Base-by-base conservation (phyloP, 768 basidiomycete genomes). In the Rhizopogon vesiculosus region DNA sequence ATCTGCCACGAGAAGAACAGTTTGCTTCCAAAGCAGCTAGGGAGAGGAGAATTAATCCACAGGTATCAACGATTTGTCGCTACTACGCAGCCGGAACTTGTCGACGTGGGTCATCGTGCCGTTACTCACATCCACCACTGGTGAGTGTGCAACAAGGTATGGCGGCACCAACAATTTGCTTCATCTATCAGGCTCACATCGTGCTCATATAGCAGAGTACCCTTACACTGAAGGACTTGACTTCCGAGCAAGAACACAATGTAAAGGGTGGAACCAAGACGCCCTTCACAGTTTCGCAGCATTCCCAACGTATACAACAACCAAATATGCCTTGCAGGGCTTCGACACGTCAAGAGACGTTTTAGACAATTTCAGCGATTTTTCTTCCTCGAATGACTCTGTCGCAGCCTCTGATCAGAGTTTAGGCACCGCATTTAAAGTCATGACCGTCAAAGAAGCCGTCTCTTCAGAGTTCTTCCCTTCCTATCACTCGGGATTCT, bases 31-130 rank as follows among this genome's bases (percentile, higher is more conserved):
- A 10, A 15, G 18, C 33, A 38, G 35, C 35, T 25, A 49, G 38
- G 15, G 35, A 49, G 22, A 38, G 16, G 15, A 38, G 9, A 25
- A 16, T 10, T 6, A 16, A 38, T 6, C 1, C 16, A 49, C 22
- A 38, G 19, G 22, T 19, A 15, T 25, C 42, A 2, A 29, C 46
- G 5, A 13, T 56, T 31, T 70, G 69, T 53, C 57, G 69, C 59
- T 70, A 65, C 53, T 61, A 66, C 28, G 61, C 59, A 41, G 51
- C 60, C 2, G 66, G 66, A 15, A 53, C 53, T 7, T 72, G 70
- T 28, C 66, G 65, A 39, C 66, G 63, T 41, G 68, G 68, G 29
- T 45, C 61, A 19, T 43, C 49, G 13, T 72, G 69, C 54, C 62
- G 62, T 1, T 70, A 72, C 58, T 16, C 46, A 29, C 68, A 70